Percentiles rank a stretch among this genome's conserved stretches.
Evolutionary conservation across 2,329 filamentous ascomycete genomes (phyloP).

Genomic region (Epichloe baconii): DNA sequence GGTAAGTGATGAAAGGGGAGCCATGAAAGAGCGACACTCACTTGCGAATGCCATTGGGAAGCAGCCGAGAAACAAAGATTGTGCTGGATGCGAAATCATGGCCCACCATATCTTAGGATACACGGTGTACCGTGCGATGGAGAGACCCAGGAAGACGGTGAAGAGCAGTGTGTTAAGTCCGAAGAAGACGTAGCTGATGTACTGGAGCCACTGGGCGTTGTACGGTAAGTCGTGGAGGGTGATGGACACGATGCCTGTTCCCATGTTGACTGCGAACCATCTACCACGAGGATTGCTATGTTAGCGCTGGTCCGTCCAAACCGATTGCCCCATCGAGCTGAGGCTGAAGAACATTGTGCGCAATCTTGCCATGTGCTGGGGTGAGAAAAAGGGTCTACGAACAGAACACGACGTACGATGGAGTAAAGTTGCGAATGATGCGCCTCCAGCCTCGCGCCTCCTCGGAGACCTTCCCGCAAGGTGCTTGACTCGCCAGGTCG

Average conservation of each 20-base stretch:
- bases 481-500: conserved; percentile 3
- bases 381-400: background rate
- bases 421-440: conserved; percentile 39
- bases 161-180: conserved; percentile 47
- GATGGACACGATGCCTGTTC: conserved; percentile 53
- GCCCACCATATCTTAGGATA: conserved; percentile 53
- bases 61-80: conserved; percentile 56
- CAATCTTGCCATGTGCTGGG: background rate
- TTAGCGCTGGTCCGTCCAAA: background rate
- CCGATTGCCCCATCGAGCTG: no score
- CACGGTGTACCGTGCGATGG: conserved; percentile 45
- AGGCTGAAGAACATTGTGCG: no score
- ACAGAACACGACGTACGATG: conserved; percentile 28
- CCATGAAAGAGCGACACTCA: conserved; percentile 9
- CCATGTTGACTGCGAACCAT: conserved; percentile 52
- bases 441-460: conserved; percentile 28
- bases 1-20: background rate
- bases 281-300: conserved; percentile 12
- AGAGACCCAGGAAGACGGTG: conserved; percentile 36
- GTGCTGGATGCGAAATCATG: conserved; percentile 53
- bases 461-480: conserved; percentile 14
- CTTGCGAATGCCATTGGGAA: conserved; percentile 56
- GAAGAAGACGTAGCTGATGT: conserved; percentile 48
- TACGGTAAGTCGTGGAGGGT: conserved; percentile 50
- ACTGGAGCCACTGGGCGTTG: conserved; percentile 42